These are phyloP conservation scores for Ilyonectria robusta DNA, from an alignment of 2,329 filamentous ascomycete genomes.

Conservation along the genomic window DNA sequence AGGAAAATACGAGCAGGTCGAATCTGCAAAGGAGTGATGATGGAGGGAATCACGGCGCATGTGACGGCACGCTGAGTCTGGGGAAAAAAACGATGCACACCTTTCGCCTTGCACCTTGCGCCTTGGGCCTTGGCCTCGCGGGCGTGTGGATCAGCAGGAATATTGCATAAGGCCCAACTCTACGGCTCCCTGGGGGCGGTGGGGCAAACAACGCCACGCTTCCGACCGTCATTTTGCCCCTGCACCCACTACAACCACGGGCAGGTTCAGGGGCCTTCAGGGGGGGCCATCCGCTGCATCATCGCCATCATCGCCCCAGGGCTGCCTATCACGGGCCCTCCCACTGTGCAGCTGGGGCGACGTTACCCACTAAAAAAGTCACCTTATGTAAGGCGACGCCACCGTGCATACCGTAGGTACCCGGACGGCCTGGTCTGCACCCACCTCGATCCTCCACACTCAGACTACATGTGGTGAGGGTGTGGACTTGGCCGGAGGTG, in stretches of 20 bases:
- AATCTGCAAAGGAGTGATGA: constrained; percentile 30
- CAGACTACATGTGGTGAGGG: not conserved
- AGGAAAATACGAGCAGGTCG: constrained; percentile 28
- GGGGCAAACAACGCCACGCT: constrained; percentile 19
- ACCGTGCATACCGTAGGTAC: constrained; percentile 35
- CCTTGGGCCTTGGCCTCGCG: constrained; percentile 14
- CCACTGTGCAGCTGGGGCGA: constrained; percentile 13
- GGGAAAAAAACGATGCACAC: constrained; percentile 47
- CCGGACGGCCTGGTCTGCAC: constrained; percentile 2
- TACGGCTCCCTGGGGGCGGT: constrained; percentile 17
- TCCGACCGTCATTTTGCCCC: constrained; percentile 1
- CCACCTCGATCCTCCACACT: constrained; percentile 1
- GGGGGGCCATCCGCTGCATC: constrained; percentile 20
- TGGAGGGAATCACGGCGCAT: constrained; percentile 50
- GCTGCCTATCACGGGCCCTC: constrained; percentile 25
- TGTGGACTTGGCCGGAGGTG: not conserved
- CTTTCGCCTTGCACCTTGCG: constrained; percentile 33
- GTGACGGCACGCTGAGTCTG: constrained; percentile 50
- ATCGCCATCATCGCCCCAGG: constrained; percentile 26
- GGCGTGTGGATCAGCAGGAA: constrained; percentile 50
- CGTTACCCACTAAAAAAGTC: constrained; percentile 24
- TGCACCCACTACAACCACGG: constrained; percentile 24
- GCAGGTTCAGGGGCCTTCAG: constrained; percentile 11
- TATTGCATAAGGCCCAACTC: constrained; percentile 38
- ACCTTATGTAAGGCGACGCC: constrained; percentile 41